phyloP scores from a whole-genome alignment of 345 rosid genomes.

The Zanthoxylum bungeanum region DNA sequence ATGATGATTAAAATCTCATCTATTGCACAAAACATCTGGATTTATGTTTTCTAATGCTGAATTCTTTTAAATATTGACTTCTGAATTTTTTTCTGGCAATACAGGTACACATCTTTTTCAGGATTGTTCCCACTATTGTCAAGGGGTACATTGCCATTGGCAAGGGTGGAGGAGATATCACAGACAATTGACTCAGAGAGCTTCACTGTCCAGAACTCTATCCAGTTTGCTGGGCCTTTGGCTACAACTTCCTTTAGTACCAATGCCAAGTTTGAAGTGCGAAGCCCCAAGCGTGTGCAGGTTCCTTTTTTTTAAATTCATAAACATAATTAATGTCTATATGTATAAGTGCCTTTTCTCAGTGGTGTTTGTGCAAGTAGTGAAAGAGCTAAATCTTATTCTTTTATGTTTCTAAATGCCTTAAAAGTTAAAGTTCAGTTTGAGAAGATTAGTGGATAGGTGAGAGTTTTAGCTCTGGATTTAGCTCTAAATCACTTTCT shows the following conservation, averaged over 20 bases:
- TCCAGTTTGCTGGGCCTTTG: slow-evolving; percentile 68
- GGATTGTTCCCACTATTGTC: slow-evolving; percentile 84
- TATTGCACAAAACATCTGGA: background rate
- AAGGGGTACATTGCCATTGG: slow-evolving; percentile 50
- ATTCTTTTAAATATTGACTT: background rate
- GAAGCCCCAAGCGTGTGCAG: slow-evolving; percentile 90
- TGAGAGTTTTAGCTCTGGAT: background rate
- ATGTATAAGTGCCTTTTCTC: background rate
- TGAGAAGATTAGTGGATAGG: background rate
- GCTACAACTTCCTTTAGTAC: slow-evolving; percentile 73
- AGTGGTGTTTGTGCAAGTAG: too few relatives aligned
- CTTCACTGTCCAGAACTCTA: slow-evolving; percentile 75
- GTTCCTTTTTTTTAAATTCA: slow-evolving; percentile 20
- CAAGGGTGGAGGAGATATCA: slow-evolving; percentile 85
- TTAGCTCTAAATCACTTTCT: background rate
- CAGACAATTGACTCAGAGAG: slow-evolving; percentile 76
- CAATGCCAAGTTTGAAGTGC: slow-evolving; percentile 82
- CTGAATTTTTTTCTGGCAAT: background rate
- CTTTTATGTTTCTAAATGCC: background rate
- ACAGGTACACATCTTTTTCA: slow-evolving; percentile 79
- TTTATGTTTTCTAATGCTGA: background rate
- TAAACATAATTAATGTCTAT: background rate
- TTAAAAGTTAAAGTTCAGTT: background rate
- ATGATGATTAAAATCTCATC: background rate
- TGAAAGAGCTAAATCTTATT: background rate